Base-by-base conservation (phyloP, 805 yeast species). In the Starmerella stellata region DNA sequence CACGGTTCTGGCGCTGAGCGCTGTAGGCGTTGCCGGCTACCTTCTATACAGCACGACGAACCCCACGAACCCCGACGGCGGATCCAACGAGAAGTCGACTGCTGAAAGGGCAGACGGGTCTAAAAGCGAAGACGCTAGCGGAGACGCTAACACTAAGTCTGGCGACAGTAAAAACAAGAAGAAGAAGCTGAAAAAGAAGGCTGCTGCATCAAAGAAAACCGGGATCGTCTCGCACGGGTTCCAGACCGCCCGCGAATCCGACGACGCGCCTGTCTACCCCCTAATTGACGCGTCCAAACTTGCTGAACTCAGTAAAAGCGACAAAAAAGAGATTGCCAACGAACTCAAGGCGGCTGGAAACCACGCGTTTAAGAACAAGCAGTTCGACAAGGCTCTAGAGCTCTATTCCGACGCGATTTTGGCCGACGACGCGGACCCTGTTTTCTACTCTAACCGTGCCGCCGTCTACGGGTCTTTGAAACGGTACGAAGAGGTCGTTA, bases 381-480 rank as follows among this genome's bases (percentile, higher is more conserved):
- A 77, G 38, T 79, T 67, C 54, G 68, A 72, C 39, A 66, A 68
- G n/a, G 96, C 96, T 33, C 71, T 83, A 52, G 72, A 69, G 34
- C 76, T 68, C 58, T 90, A 90, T 64, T 58, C 80, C 32, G 72
- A 70, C 41, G 96, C 98, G 9, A 65, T 90, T 49, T 56, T 65
- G 39, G 66, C 81, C 54, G 76, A 77, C 55, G 60, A 67, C 49
- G 45, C 45, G 31, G 95, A 90, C 59, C 83, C 95, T 4, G 78
- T 85, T 27, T 90, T 70, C 63, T 87, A 76, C 63, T 82, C 95
- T 44, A 90, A 90, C 66, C 75, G 95, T 61, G 83, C 96, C 21
- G 98, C 98, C 15, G 87, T 95, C 61, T 79, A 79, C 62, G 78
- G 85, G 37, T 81, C 92, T 7, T 64, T 80, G 48, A 71, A 74